Evolutionary conservation across 805 yeast genomes (phyloP), one percentile per base, ranked within the genome.

Genomic region (Suhomyces faveliae): DNA sequence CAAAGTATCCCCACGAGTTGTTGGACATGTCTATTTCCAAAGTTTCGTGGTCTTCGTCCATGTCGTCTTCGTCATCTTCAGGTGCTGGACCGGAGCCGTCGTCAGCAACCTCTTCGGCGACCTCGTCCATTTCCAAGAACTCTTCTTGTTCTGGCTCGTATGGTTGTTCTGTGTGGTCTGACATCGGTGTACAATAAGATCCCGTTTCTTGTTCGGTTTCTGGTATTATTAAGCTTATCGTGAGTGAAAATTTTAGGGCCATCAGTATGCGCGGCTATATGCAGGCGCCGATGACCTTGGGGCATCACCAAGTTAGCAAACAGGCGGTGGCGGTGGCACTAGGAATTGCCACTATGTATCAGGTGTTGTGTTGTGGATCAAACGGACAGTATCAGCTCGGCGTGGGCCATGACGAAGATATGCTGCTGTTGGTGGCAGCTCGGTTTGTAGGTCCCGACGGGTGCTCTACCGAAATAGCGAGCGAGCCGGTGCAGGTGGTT

Each of bases 1-100:
- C 99, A 64, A 94, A 94, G 66, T 89, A 94, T 0, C 89, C 74
- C 71, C 85, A 80, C 6, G 98, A 89, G 68, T 92, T 92, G 69
- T 92, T 92, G 43, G 91, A 76, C 83, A 91, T 72, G 61, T 91
- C 98, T 27, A 92, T 79, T 66, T 87, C 96, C 37, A 88, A 68
- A 35, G 76, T 71, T 43, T 82, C 80, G 41, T 72, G 76, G 12
- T 55, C 71, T 46, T 59, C 65, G 24, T 67, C 73, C 20, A 66
- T 74, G 20, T 63, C 72, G n/a, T 57, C 60, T 20, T 62, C 78
- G 27, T 69, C 78, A 8, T 66, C 67, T 22, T 60, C 67, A 17
- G 68, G 76, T 2, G 67, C 77, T 2, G 63, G 63, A 2, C 55
- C 64, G n/a, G 49, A 48, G 24, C 60, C 66, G 40, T 67, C 72